Conservation (phyloP, 306 rosid species). For the Notholithocarpus densiflorus region DNA sequence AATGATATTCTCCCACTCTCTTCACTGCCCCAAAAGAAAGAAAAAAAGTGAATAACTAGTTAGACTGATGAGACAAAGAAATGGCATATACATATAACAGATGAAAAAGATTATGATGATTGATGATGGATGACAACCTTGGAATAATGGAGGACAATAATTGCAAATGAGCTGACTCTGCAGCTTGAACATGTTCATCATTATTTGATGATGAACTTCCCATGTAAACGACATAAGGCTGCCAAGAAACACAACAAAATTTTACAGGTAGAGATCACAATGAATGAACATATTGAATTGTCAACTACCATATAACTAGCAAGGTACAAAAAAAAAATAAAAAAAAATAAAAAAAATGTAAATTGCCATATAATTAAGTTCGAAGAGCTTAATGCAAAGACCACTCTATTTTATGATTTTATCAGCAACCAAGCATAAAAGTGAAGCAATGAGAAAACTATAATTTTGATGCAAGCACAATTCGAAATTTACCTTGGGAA, state of each 20-base stretch:
- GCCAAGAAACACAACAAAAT: constrained; percentile 10
- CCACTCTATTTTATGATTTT: background rate
- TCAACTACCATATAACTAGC: too few species aligned
- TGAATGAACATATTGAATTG: background rate
- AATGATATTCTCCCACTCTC: constrained; percentile 55
- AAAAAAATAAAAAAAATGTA: too few species aligned
- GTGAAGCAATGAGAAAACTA: background rate
- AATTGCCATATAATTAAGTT: background rate
- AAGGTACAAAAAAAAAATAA: too few species aligned
- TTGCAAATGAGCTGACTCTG: constrained; percentile 51
- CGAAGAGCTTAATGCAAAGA: background rate
- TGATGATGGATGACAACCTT: constrained; percentile 32
- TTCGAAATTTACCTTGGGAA: constrained; percentile 57
- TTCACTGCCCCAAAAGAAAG: constrained; percentile 32
- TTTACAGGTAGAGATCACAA: background rate
- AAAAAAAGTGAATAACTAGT: background rate
- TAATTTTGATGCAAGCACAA: background rate
- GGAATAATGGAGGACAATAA: constrained; percentile 59
- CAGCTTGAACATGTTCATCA: constrained; percentile 31
- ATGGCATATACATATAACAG: background rate
- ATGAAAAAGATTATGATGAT: background rate
- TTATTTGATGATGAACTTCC: constrained; percentile 59
- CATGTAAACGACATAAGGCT: constrained; percentile 89
- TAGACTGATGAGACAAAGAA: background rate
- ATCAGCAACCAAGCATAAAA: background rate